A percentile compares a stretch with the other conserved stretches of the same genome.
These are phyloP conservation scores for Penicillium crustosum DNA, from an alignment of 2,329 filamentous ascomycete species.

Conservation along the genomic window DNA sequence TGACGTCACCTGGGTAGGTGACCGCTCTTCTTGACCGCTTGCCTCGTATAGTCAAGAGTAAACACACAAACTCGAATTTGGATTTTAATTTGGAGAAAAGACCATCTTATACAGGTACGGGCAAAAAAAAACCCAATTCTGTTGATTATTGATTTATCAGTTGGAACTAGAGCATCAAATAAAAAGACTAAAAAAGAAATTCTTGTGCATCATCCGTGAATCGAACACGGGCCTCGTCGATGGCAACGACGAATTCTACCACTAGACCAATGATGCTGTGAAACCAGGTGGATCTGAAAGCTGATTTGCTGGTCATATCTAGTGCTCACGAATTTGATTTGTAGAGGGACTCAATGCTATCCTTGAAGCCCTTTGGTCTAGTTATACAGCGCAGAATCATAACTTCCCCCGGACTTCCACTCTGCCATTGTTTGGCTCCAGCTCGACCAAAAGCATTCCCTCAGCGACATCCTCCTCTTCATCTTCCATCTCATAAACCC, in stretches of 20 bases:
- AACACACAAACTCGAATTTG: neutral
- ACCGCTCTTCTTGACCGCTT: neutral
- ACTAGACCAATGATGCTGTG: conserved; percentile 46
- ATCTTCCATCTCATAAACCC: conserved; percentile 55
- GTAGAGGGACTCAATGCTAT: neutral
- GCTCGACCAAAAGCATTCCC: conserved; percentile 53
- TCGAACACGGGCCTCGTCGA: conserved; percentile 50
- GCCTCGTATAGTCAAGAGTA: neutral
- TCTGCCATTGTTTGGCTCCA: conserved; percentile 37
- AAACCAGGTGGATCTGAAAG: neutral
- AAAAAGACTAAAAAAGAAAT: conserved; percentile 9
- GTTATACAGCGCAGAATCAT: conserved; percentile 6
- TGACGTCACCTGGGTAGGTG: conserved; percentile 17
- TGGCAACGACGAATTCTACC: conserved; percentile 49
- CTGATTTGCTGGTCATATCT: conserved; percentile 11
- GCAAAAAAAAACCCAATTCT: no score
- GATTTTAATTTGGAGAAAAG: neutral
- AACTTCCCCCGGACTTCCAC: conserved; percentile 33
- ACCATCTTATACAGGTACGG: neutral
- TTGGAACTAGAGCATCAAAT: no score
- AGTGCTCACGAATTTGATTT: neutral
- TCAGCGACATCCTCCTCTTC: conserved; percentile 54
- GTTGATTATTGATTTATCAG: no score
- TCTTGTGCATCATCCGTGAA: conserved; percentile 42
- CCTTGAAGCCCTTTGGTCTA: neutral